Base-by-base conservation (phyloP, 306 rosid species). In the Luffa aegyptiaca region DNA sequence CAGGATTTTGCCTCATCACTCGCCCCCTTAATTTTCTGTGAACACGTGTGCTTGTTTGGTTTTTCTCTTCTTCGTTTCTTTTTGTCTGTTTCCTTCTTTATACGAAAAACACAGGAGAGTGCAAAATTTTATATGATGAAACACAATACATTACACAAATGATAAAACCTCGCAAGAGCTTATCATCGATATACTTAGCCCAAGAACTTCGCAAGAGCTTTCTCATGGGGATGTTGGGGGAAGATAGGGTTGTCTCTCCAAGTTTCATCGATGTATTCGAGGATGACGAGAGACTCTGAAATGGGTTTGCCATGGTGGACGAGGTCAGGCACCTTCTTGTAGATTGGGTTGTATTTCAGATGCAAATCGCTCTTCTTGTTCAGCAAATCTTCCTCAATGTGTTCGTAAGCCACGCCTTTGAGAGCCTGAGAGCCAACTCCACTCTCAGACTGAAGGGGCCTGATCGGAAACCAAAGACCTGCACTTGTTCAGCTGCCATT, bases 151-250 rank as follows among this genome's bases (percentile, higher is more conserved):
- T n/a, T n/a, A n/a, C n/a, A n/a, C n/a, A n/a, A n/a, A n/a, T n/a
- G n/a, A n/a, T n/a, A n/a, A n/a, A n/a, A n/a, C n/a, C n/a, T n/a
- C n/a, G n/a, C n/a, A n/a, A n/a, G n/a, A n/a, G n/a, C 51, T 18
- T 66, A 1, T 66, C 52, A 70, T 70, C 76, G 2, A 70, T 44
- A 2, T 10, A 70, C 18, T 70, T 70, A 12, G 56, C 80, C 96
- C 93, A 93, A 53, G n/a, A 93, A 93, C n/a, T 91, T 90, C 9
- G 93, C 88, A 1, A 33, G 12, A 65, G 97, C 88, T 83, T 81
- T 86, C 9, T 81, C 78, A 17, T 49, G 79, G 26, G 92, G 90
- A 10, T 88, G 73, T 17, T 18, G 2, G 3, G 97, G 92, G 79
- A 91, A 83, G 52, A 91, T 53, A 45, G 90, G 80, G 35, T 77